phyloP scores from a whole-genome alignment of 176 grass and related monocot genomes.

The Leersia perrieri region DNA sequence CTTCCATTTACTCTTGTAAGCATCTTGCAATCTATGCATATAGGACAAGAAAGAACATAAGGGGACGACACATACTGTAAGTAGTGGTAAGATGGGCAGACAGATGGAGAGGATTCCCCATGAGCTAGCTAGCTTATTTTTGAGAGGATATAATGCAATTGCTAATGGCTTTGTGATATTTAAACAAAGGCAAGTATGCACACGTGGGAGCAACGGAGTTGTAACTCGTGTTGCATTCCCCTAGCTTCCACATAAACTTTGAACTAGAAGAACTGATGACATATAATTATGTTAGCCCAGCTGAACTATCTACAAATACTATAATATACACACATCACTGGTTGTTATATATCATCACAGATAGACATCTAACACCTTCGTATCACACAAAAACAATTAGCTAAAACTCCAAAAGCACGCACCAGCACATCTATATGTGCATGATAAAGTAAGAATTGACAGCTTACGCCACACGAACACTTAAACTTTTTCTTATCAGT shows the following conservation, averaged over 20 bases:
- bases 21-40: constrained; percentile 30
- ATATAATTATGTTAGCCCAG: constrained; percentile 21
- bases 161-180: constrained; percentile 37
- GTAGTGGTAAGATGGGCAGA: constrained; percentile 21
- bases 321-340: constrained; percentile 42
- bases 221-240: constrained; percentile 53
- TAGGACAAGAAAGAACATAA: constrained; percentile 40
- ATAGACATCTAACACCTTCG: constrained; percentile 43
- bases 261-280: constrained; percentile 29
- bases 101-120: constrained; percentile 41
- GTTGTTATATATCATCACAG: constrained; percentile 27
- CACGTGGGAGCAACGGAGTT: constrained; percentile 58
- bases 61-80: not conserved
- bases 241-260: constrained; percentile 26
- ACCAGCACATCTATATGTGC: constrained; percentile 17
- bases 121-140: constrained; percentile 33
- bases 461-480: constrained; percentile 47
- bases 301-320: constrained; percentile 29
- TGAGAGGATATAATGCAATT: constrained; percentile 39
- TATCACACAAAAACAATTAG: constrained; percentile 45
- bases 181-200: constrained; percentile 58
- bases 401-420: constrained; percentile 32
- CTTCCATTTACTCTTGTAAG: constrained; percentile 19
- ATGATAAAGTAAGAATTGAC: constrained; percentile 58
- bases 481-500: constrained; percentile 33